These are phyloP conservation scores for Trametes elegans DNA, from an alignment of 768 basidiomycete species.

Conservation along the genomic window DNA sequence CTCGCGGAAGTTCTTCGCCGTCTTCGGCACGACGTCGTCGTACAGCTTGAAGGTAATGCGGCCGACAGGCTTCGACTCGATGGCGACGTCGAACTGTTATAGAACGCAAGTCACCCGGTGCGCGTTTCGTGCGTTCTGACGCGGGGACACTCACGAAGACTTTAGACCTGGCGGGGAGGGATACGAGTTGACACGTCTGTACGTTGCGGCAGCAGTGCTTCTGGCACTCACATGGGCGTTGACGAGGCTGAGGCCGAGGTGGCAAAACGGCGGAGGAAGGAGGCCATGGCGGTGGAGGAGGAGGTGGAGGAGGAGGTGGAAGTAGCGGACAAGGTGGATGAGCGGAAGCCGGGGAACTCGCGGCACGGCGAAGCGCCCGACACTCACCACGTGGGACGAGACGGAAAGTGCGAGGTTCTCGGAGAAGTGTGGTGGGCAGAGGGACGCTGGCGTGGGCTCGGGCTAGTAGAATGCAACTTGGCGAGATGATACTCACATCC, in stretches of 20 bases:
- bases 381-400: slow-evolving; percentile 1
- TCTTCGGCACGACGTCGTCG: slow-evolving; percentile 47
- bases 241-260: slow-evolving; percentile 42
- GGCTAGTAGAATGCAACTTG: too few species aligned
- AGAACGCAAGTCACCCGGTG: neutral
- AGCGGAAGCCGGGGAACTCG: neutral
- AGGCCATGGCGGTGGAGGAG: slow-evolving; percentile 38
- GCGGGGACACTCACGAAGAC: slow-evolving; percentile 31
- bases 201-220: neutral
- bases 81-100: slow-evolving; percentile 33
- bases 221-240: slow-evolving; percentile 20
- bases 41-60: slow-evolving; percentile 55
- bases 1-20: slow-evolving; percentile 55
- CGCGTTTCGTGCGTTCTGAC: neutral
- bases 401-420: too few species aligned
- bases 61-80: slow-evolving; percentile 30
- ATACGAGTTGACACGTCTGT: neutral
- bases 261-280: slow-evolving; percentile 50
- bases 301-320: neutral
- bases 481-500: too few species aligned
- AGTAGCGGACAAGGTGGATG: neutral
- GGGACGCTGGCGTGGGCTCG: too few species aligned
- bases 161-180: slow-evolving; percentile 24
- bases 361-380: neutral
- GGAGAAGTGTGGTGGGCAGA: too few species aligned